A percentile compares a stretch with the other conserved stretches of the same genome.
Conservation (phyloP, 108 stramenopile species). For the Cyclotella cryptica region DNA sequence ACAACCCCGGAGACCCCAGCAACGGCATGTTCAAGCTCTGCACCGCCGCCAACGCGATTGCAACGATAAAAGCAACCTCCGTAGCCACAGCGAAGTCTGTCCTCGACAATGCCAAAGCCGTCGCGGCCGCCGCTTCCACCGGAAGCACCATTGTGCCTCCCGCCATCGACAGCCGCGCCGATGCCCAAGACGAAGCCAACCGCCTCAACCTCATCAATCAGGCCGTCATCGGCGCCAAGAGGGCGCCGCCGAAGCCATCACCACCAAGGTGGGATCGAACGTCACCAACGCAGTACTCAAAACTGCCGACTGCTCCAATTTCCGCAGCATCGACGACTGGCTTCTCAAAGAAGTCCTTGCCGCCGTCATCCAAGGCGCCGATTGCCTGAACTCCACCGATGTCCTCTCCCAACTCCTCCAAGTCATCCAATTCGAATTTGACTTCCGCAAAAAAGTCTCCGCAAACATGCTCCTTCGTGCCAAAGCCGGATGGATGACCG, state of each 20-base stretch:
- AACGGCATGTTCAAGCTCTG: constrained; percentile 1
- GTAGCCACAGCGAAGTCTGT: too few species aligned
- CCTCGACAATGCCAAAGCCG: too few species aligned
- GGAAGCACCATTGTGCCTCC: not conserved
- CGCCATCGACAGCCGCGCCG: not conserved
- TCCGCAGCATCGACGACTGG: constrained; percentile 2
- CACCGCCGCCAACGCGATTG: not conserved
- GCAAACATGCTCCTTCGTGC: not conserved
- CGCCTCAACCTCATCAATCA: constrained; percentile 2
- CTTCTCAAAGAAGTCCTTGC: not conserved
- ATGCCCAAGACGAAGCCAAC: constrained; percentile 6
- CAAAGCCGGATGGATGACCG: not conserved
- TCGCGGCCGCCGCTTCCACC: not conserved
- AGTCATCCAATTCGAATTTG: not conserved
- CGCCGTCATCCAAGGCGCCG: constrained; percentile 5
- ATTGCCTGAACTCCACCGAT: not conserved
- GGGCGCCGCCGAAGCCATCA: constrained; percentile 2
- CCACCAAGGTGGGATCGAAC: not conserved
- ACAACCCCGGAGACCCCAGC: constrained; percentile 4
- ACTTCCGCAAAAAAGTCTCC: constrained; percentile 7
- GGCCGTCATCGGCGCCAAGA: constrained; percentile 20
- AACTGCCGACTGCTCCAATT: constrained; percentile 4
- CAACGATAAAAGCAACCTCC: too few species aligned
- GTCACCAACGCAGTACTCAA: constrained; percentile 7
- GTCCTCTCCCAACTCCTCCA: constrained; percentile 3